Evolutionary conservation across 2,329 filamentous ascomycete genomes (phyloP), one percentile per base, ranked within the genome.

Genomic region (Parastagonospora avenae): DNA sequence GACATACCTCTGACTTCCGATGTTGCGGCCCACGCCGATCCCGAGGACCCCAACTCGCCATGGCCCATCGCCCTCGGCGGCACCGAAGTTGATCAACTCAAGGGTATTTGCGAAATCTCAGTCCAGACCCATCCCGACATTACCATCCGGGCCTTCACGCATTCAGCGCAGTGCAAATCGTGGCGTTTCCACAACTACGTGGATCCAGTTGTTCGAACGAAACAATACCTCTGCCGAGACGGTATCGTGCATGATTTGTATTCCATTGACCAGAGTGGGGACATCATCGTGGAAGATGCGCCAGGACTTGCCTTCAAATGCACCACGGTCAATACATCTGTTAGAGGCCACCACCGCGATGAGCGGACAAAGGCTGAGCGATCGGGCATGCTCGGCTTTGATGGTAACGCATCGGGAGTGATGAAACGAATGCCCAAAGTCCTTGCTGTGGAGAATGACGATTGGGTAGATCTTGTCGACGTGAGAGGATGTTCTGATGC

Each of bases 31-130:
- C 46, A 42, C 24, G 30, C 27, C 19, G 43, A 53, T 1, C 6
- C 6, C 5, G 42, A 46, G 2, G 55, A 43, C 31, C 48, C 29
- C 39, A 63, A 36, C 55, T 52, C 36, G 15, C 61, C 59, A 40
- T 83, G 80, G 79, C 80, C 81, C 3, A 66, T 83, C 8, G 73
- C 74, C 44, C 72, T 85, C 2, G 70, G 73, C 11, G 82, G 82
- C 8, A 79, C 77, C 42, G 67, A 78, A 53, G 76, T 85, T 42
- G 80, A 77, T 0, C 73, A 54, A 2, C 68, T 82, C 16, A 57
- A 71, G 2, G 74, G 73, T 7, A 60, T 83, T 2, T 80, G 81
- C 19, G 82, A 84, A 54, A 57, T 85, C 8, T 75, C 79, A 0
- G 64, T 85, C 11, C 73, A 77, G 63, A 80, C 73, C 54, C 73